Conservation (phyloP, 2,329 filamentous ascomycete genomes). For the Cyphellophora europaea region DNA sequence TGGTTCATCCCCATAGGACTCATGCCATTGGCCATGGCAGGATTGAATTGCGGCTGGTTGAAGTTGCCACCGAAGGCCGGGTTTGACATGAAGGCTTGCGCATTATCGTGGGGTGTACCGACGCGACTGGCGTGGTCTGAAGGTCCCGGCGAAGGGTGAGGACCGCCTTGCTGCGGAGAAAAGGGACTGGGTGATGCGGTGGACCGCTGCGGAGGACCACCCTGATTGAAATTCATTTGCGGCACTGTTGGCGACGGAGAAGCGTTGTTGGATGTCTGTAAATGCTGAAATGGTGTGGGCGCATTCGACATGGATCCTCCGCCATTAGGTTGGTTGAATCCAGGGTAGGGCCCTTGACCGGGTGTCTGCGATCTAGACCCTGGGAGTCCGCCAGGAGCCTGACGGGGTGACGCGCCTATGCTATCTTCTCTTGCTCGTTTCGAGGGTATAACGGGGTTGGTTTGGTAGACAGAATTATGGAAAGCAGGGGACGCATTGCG, state of each 20-base stretch:
- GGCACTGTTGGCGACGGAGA: conserved; percentile 83
- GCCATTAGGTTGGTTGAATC: conserved; percentile 58
- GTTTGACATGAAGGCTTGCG: conserved; percentile 47
- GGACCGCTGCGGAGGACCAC: conserved; percentile 64
- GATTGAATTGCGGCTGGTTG: conserved; percentile 31
- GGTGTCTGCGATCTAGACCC: conserved; percentile 88
- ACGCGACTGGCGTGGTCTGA: conserved; percentile 61
- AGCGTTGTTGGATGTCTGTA: conserved; percentile 72
- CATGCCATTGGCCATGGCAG: conserved; percentile 29
- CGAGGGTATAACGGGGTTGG: conserved; percentile 77
- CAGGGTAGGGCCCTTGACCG: conserved; percentile 63
- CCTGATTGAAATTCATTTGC: conserved; percentile 60
- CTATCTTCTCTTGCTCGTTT: conserved; percentile 83
- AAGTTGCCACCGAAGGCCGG: conserved; percentile 31
- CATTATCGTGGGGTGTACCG: conserved; percentile 62
- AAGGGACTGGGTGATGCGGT: conserved; percentile 91
- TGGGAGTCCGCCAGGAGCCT: conserved; percentile 63
- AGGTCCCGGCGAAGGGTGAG: conserved; percentile 66
- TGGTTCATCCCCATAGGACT: conserved; percentile 33
- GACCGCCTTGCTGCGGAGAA: conserved; percentile 65
- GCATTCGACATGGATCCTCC: conserved; percentile 52
- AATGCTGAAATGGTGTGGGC: conserved; percentile 67
- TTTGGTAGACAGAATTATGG: conserved; percentile 70
- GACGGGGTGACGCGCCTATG: conserved; percentile 70
- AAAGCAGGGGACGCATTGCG: conserved; percentile 73